Percentiles rank a stretch among this genome's conserved stretches.
Conservation (phyloP, 331 rosid genomes). For the Cucumis variabilis region DNA sequence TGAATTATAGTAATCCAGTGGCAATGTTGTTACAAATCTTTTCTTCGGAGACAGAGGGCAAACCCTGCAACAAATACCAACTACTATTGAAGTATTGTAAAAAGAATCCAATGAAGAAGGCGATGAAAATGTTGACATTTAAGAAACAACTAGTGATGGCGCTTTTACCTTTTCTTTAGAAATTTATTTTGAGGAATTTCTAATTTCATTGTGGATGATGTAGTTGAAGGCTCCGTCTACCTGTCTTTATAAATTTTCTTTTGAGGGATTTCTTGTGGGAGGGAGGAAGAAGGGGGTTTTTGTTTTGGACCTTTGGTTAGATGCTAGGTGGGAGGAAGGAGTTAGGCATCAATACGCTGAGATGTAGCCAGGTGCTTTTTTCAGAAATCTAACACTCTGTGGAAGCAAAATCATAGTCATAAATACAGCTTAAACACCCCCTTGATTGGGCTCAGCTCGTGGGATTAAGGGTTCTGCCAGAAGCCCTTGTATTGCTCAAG, state of each 20-base stretch:
- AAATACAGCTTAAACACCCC: neutral
- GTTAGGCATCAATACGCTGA: neutral
- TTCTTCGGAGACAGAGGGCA: neutral
- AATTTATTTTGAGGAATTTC: neutral
- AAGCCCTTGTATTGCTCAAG: neutral
- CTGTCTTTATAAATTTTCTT: neutral
- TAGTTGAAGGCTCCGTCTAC: neutral
- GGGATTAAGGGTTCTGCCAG: neutral
- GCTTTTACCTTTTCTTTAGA: too few relatives aligned
- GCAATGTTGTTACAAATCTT: neutral
- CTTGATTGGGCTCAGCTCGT: neutral
- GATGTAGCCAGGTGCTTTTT: neutral
- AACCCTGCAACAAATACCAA: neutral
- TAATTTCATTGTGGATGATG: neutral
- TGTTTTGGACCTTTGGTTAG: neutral
- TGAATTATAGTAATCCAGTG: neutral
- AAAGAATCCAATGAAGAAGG: neutral
- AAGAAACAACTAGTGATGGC: neutral
- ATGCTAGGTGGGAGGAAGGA: neutral
- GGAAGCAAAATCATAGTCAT: neutral
- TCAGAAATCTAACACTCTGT: neutral
- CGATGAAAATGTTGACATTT: neutral
- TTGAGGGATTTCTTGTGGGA: neutral
- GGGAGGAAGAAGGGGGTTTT: neutral
- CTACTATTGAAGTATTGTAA: neutral